Base-by-base conservation (phyloP, 208 protist species). In the Crithidia brevicula region DNA sequence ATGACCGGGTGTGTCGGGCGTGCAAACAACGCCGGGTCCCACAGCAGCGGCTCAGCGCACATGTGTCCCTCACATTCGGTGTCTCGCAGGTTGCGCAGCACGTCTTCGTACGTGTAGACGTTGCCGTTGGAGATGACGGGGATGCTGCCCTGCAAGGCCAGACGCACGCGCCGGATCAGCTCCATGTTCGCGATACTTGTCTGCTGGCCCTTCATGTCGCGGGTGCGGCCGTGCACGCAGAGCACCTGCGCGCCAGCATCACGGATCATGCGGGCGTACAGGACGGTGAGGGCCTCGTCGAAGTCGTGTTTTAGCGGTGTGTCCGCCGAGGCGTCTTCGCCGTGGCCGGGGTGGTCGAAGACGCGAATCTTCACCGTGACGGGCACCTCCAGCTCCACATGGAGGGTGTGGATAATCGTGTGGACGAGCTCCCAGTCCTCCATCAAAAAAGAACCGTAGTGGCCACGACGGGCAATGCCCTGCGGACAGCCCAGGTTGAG, bases 401-500 rank as follows among this genome's bases (percentile, higher is more conserved):
- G 71, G 16, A 97, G 71, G 7, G 79, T 85, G 71, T 91, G 84
- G 15, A 97, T 78, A n/a, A 96, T 86, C 25, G 75, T 85, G 76
- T 94, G 89, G 18, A 97, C 67, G 22, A 77, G 23, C 1, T 91
- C 79, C 86, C 91, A 96, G 63, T 97, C 79, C 34, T 97, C 89
- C 90, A 95, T 95, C 13, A 98, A 78, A 61, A 96, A 98, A 10
- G 88, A 81, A 40, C 96, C 93, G 77, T 97, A 98, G 76, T 92
- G 73, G 3, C 96, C 94, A 25, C 88, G 91, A 43, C 86, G 71
- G 40, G 96, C 94, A 47, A 98, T 97, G 28, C 89, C 85, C 67
- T 98, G 94, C n/a, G 94, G 94, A 63, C 96, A 98, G 54, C 92
- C 94, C 15, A 98, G 74, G 53, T 97, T 97, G 31, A 97, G 45